These are phyloP conservation scores for Sporisorium reilianum DNA, from an alignment of 1,284 basidiomycete genomes.

Conservation along the genomic window DNA sequence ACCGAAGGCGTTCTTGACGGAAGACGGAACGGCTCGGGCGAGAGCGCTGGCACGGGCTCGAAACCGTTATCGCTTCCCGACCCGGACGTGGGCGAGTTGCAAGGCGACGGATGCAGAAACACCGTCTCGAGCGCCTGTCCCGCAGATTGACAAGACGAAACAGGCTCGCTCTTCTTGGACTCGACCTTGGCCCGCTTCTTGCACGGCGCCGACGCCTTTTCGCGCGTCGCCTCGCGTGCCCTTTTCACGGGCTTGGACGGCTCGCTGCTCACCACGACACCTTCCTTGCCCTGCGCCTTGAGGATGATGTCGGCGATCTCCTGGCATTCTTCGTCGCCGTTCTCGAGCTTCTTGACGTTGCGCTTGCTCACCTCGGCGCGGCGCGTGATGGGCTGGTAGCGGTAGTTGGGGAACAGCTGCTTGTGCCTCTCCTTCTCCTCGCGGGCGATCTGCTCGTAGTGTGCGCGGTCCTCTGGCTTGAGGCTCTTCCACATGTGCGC, in stretches of 20 bases:
- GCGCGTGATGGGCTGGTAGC: conserved; percentile 57
- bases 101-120: conserved; percentile 33
- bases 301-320: conserved; percentile 63
- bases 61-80: background rate
- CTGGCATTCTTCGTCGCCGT: conserved; percentile 59
- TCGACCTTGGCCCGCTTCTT: conserved; percentile 17
- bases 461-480: conserved; percentile 45
- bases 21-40: conserved; percentile 24
- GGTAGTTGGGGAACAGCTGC: conserved; percentile 59
- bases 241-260: conserved; percentile 21
- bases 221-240: conserved; percentile 27
- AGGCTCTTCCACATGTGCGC: conserved; percentile 67
- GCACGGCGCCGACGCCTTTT: background rate
- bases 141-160: background rate
- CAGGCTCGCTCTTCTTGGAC: background rate
- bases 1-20: conserved; percentile 12
- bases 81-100: conserved; percentile 12
- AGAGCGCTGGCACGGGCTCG: conserved; percentile 4
- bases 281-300: conserved; percentile 54
- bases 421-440: conserved; percentile 61
- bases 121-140: conserved; percentile 32
- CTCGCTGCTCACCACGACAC: conserved; percentile 30
- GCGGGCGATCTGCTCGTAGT: conserved; percentile 56
- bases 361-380: conserved; percentile 39
- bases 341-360: conserved; percentile 54